phyloP scores from a whole-genome alignment of 139 green algal species.

The Nannochloris sp. region DNA sequence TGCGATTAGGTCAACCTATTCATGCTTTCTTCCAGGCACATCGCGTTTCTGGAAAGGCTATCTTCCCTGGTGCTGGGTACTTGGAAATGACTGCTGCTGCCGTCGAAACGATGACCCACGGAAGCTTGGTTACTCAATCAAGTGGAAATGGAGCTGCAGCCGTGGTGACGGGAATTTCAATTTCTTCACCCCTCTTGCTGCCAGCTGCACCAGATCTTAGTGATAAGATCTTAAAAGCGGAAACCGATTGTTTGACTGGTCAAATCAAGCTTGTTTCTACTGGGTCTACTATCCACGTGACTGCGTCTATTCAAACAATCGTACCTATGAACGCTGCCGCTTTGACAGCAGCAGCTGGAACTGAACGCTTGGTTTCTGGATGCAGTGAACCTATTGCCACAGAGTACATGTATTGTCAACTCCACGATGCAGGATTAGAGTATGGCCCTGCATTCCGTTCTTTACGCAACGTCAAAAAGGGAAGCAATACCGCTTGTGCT shows the following conservation, averaged over 20 bases:
- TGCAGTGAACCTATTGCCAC: slow-evolving; percentile 27
- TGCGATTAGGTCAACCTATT: slow-evolving; percentile 21
- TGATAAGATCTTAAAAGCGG: background rate
- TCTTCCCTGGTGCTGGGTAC: slow-evolving; percentile 59
- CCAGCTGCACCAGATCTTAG: background rate
- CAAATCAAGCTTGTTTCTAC: background rate
- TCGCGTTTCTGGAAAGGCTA: slow-evolving; percentile 28
- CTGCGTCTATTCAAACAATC: background rate
- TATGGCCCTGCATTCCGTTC: slow-evolving; percentile 71
- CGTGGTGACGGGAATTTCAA: background rate
- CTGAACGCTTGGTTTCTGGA: too few species aligned
- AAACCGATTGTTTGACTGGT: background rate
- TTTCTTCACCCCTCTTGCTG: slow-evolving; percentile 9
- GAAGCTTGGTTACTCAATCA: background rate
- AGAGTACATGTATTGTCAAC: slow-evolving; percentile 55
- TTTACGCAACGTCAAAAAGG: slow-evolving; percentile 31
- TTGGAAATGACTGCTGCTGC: slow-evolving; percentile 46
- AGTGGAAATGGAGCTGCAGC: too few species aligned
- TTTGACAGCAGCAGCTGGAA: too few species aligned
- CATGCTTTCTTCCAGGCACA: slow-evolving; percentile 59
- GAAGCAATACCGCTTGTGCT: background rate
- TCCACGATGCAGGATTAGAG: slow-evolving; percentile 60
- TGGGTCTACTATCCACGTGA: background rate
- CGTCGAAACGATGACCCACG: background rate
- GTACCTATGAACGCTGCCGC: background rate